phyloP scores from a whole-genome alignment of 1,284 basidiomycete genomes.

The Xerocomus minutiporus region DNA sequence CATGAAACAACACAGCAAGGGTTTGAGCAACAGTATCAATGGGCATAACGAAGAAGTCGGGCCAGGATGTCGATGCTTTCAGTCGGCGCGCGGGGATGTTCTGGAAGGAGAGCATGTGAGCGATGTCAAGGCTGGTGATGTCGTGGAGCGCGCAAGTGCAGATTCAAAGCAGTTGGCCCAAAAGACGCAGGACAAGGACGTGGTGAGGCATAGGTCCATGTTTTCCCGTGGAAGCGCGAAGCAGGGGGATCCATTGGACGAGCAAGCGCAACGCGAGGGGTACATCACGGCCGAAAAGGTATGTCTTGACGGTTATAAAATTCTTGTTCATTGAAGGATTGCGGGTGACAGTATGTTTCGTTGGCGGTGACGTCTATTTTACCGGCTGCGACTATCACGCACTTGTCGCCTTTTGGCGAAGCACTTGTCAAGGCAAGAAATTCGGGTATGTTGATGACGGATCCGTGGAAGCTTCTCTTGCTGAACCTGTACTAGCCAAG shows the following conservation, averaged over 20 bases:
- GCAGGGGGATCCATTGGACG: slow-evolving; percentile 3
- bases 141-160: not conserved
- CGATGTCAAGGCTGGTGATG: not conserved
- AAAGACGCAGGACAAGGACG: slow-evolving; percentile 3
- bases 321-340: not conserved
- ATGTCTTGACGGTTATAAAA: not conserved
- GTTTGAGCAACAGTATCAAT: not conserved
- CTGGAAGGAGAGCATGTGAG: not conserved
- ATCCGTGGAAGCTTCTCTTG: not conserved
- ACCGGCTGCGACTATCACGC: slow-evolving; percentile 14
- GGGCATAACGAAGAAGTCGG: not conserved
- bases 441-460: slow-evolving; percentile 16
- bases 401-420: slow-evolving; percentile 25
- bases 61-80: not conserved
- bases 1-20: slow-evolving; percentile 8
- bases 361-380: slow-evolving; percentile 30
- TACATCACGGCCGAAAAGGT: slow-evolving; percentile 23
- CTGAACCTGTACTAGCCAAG: slow-evolving; percentile 10
- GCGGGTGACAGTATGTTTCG: slow-evolving; percentile 21
- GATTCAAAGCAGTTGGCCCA: not conserved
- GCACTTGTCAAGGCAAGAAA: slow-evolving; percentile 19
- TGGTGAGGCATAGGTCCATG: slow-evolving; percentile 14
- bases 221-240: slow-evolving; percentile 14
- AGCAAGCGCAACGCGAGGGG: slow-evolving; percentile 16
- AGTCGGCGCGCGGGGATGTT: not conserved